Evolutionary conservation across 495 filamentous ascomycete genomes (phyloP), one percentile per base, ranked within the genome.

Genomic region (Daldinia concentrica): DNA sequence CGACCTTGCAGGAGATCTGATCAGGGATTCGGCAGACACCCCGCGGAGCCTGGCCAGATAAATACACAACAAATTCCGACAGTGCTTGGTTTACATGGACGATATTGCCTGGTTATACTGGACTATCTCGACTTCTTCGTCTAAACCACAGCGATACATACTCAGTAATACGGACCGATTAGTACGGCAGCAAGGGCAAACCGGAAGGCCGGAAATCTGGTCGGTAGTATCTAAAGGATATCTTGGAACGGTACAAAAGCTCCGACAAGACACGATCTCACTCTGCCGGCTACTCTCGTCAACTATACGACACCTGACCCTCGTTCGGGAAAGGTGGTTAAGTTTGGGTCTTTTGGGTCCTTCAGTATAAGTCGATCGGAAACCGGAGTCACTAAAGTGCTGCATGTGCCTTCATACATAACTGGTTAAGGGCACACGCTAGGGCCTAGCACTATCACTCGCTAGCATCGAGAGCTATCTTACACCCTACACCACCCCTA

Each of bases 171-270:
- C 54, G 48, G 26, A 39, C 48, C 58, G 41, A 50, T 55, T 45
- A 64, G 22, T 50, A 52, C 62, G 32, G 57, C 36, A 58, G 32
- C 48, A 43, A 52, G 60, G 39, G 22, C 56, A 54, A 54, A 55
- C 6, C 61, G 37, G 61, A 41, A 61, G 60, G 32, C 17, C 51
- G 66, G 45, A 58, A 26, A 65, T 62, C 56, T 73, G 70, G 70
- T 58, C 60, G 56, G 29, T 37, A 58, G 15, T 63, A 14, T 50
- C 60, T 58, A 34, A 58, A 65, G 37, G 60, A 57, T 65, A 73
- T 52, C 56, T 73, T 68, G 65, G 65, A 68, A 62, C 65, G 64
- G 64, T 50, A 37, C 65, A 68, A 68, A 73, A 73, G 70, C 50
- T 68, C 65, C 65, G 70, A 52, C 61, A 65, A 22, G 61, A 64